Conservation (phyloP, 192 early-diverging fungal species). For the Coemansia sp. region DNA sequence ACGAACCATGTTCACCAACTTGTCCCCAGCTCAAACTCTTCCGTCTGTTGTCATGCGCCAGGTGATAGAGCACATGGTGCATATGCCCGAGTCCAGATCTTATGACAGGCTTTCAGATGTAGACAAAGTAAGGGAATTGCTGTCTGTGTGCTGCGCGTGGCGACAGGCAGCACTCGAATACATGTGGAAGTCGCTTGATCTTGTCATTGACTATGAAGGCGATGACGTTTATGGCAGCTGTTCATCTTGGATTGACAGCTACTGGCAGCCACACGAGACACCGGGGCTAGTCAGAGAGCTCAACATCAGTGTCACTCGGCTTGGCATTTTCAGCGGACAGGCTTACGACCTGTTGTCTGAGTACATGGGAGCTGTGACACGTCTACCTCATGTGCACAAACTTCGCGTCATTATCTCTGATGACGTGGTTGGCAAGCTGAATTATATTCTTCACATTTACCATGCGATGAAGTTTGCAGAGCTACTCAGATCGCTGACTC, state of each 20-base stretch:
- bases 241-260: background rate
- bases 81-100: background rate
- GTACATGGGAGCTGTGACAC: background rate
- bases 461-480: background rate
- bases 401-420: background rate
- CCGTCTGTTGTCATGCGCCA: background rate
- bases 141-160: background rate
- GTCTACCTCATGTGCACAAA: background rate
- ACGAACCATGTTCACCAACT: too few species aligned
- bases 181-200: background rate
- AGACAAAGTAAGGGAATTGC: background rate
- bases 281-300: background rate
- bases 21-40: background rate
- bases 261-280: background rate
- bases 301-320: background rate
- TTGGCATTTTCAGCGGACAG: background rate
- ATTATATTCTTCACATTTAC: background rate
- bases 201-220: background rate
- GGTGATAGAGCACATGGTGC: background rate
- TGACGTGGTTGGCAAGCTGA: background rate
- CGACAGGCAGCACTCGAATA: background rate
- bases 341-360: background rate
- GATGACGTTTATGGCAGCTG: background rate
- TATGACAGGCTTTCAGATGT: background rate
- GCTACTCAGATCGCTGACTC: background rate